phyloP scores from a whole-genome alignment of 169 alveolate genomes.

The Theileria parva region DNA sequence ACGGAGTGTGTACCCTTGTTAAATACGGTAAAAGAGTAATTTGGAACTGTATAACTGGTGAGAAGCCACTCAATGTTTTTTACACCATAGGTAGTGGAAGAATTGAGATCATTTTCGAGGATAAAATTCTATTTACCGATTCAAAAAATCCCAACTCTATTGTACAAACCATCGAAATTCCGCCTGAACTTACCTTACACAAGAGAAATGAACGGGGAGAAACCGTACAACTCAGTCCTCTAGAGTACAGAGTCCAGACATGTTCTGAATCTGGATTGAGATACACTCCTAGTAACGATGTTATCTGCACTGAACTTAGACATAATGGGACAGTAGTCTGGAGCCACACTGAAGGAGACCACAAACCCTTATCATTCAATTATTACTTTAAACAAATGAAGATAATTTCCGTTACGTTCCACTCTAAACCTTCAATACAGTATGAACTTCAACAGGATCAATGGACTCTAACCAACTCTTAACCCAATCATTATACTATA shows the following conservation, averaged over 20 bases:
- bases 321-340: neutral
- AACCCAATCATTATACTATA: too few species aligned
- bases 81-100: too few species aligned
- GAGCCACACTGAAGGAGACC: neutral
- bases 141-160: neutral
- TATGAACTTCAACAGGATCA: neutral
- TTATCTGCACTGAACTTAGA: neutral
- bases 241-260: neutral
- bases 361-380: neutral
- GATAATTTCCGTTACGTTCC: neutral
- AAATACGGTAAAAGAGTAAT: neutral
- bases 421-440: neutral
- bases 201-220: neutral
- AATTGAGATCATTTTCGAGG: neutral
- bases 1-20: neutral
- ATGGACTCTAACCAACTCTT: neutral
- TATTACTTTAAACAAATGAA: neutral
- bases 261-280: neutral
- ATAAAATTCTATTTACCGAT: too few species aligned
- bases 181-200: neutral
- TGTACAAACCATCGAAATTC: neutral
- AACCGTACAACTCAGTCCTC: neutral
- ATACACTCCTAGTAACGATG: neutral
- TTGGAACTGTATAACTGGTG: neutral
- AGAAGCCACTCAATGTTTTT: neutral